A percentile compares a stretch with the other conserved stretches of the same genome.
Conservation (phyloP, 2,329 filamentous ascomycete species). For the Tricladium varicosporioides region DNA sequence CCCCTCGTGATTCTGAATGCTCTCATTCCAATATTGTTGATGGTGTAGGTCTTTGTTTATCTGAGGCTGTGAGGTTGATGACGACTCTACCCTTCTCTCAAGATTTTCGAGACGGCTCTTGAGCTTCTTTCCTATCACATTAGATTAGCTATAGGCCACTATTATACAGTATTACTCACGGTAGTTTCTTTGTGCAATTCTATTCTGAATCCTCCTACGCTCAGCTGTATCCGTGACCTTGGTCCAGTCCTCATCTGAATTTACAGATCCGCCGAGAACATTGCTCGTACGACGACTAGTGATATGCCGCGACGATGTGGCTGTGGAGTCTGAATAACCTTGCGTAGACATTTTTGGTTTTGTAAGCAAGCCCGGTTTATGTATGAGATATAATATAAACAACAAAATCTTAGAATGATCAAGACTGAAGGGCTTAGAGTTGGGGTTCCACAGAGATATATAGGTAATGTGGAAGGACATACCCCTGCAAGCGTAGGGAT, state of each 20-base stretch:
- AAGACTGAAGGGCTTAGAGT: too few relatives aligned
- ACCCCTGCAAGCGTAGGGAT: too few relatives aligned
- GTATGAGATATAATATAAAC: too few relatives aligned
- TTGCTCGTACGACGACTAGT: conserved; percentile 62
- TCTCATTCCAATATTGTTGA: background rate
- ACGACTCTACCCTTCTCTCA: conserved; percentile 70
- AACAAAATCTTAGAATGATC: too few relatives aligned
- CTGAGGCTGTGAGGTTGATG: conserved; percentile 54
- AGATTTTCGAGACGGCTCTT: conserved; percentile 85
- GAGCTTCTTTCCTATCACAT: conserved; percentile 78
- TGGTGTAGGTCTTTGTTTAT: conserved; percentile 8
- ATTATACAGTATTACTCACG: conserved; percentile 56
- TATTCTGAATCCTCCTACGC: conserved; percentile 90
- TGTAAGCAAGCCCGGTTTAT: too few relatives aligned
- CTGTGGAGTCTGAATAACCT: background rate
- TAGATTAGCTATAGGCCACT: conserved; percentile 12
- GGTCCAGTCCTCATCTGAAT: conserved; percentile 97
- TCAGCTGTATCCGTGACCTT: conserved; percentile 97
- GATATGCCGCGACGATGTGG: background rate
- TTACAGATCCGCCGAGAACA: conserved; percentile 89
- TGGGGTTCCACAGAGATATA: too few relatives aligned
- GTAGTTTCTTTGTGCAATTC: conserved; percentile 96
- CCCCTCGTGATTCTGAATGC: background rate
- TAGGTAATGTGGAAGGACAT: too few relatives aligned
- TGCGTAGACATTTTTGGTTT: background rate